Base-by-base conservation (phyloP, 495 filamentous ascomycete genomes). In the Lichina pygmaea region DNA sequence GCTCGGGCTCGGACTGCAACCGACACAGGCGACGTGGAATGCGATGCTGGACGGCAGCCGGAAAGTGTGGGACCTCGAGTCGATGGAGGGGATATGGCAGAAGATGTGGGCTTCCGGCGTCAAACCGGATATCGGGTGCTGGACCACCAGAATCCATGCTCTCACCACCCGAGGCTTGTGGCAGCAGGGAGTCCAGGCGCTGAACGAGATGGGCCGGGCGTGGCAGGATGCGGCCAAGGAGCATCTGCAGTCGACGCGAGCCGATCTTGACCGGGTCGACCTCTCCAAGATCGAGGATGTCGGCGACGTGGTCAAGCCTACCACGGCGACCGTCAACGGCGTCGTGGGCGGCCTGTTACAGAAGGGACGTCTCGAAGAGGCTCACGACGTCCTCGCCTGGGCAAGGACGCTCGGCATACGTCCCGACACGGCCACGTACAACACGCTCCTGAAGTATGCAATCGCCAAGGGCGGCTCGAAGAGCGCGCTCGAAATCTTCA, bases 391-490 rank as follows among this genome's bases (percentile, higher is more conserved):
- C 6, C 58, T 85, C 8, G 45, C 49, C 9, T 81, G 75, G 71
- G 77, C 75, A 0, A 53, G 52, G 7, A 54, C 51, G 6, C 69
- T 75, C 39, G 63, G 61, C 31, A 67, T 86, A 41, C 44, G 60
- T 34, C 72, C 73, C 13, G 68, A 81, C 52, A 56, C 66, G 34
- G 58, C 60, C 45, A 82, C 79, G 10, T 85, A 72, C 61, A 86
- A 85, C 58, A 73, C 64, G 5, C 62, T 82, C 8, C 61, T 86
- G 30, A 60, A 63, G 7, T 57, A 66, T 3, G 53, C 71, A 39
- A 60, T 83, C 47, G 63, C 65, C 13, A 48, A 56, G 36, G 62
- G 59, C 16, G 49, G 62, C 13, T 52, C 52, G 31, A 47, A 53
- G 0, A 54, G 59, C 24, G 61, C 66, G 16, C 49, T 58, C 37